phyloP scores from a whole-genome alignment of 2,329 filamentous ascomycete genomes.

The Taxawa tesnikishii region DNA sequence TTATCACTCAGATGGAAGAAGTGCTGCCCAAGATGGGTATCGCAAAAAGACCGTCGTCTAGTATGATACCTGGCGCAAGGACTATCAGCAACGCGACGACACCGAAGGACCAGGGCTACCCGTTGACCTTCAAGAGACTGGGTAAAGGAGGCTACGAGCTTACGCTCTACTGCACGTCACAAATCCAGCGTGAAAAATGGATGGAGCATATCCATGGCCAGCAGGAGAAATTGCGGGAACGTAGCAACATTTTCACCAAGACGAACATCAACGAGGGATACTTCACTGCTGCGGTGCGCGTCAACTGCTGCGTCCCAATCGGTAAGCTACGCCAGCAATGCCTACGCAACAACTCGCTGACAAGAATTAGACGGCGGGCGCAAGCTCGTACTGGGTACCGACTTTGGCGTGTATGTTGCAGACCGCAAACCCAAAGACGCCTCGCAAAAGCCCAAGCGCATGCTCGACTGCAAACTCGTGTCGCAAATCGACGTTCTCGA shows the following conservation, averaged over 20 bases:
- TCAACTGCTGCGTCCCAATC: conserved; percentile 90
- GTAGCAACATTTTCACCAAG: conserved; percentile 59
- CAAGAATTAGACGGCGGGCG: conserved; percentile 94
- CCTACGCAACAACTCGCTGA: too few relatives aligned
- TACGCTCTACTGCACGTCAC: conserved; percentile 76
- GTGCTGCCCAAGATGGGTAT: conserved; percentile 71
- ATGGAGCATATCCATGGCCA: conserved; percentile 90
- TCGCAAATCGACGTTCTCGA: conserved; percentile 95
- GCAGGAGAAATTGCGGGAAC: conserved; percentile 71
- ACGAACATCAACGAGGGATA: conserved; percentile 69
- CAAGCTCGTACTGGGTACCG: conserved; percentile 88
- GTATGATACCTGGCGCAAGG: conserved; percentile 52
- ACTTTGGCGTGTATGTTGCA: conserved; percentile 83
- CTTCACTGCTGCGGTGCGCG: conserved; percentile 76
- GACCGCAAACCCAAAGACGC: conserved; percentile 81
- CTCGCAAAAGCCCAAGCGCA: conserved; percentile 59
- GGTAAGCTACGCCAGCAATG: too few relatives aligned
- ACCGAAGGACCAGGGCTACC: conserved; percentile 63
- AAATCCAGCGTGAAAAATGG: conserved; percentile 86
- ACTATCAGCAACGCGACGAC: conserved; percentile 38
- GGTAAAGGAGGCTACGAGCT: conserved; percentile 92
- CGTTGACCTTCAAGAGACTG: conserved; percentile 91
- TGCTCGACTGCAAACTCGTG: conserved; percentile 75
- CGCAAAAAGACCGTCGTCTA: conserved; percentile 78
- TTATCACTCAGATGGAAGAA: conserved; percentile 95